phyloP scores from a whole-genome alignment of 495 filamentous ascomycete species.

The Penicillium arizonense region DNA sequence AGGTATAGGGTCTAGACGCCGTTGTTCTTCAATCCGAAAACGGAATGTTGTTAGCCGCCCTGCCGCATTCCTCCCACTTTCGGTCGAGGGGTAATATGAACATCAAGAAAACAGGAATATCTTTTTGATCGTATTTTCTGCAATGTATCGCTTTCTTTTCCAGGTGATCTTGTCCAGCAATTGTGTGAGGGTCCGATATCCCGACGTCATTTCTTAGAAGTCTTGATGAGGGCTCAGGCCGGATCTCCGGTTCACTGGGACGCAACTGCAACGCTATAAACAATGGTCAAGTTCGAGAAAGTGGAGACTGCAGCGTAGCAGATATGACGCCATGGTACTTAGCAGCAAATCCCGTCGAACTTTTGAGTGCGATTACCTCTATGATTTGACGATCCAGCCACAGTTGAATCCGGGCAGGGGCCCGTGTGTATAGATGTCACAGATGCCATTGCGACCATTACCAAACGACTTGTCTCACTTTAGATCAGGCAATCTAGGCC shows the following conservation, averaged over 20 bases:
- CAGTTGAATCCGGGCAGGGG: not conserved
- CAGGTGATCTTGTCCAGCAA: not conserved
- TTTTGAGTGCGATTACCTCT: not conserved
- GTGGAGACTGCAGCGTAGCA: conserved; percentile 21
- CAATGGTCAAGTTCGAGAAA: conserved; percentile 19
- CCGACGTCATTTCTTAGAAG: conserved; percentile 5
- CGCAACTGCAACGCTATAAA: conserved; percentile 31
- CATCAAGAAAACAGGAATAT: not conserved
- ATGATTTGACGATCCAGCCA: not conserved
- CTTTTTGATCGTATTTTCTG: not conserved
- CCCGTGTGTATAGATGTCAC: not conserved
- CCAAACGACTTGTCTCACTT: not conserved
- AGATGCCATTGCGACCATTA: not conserved
- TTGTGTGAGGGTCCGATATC: not conserved
- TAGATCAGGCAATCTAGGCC: not conserved
- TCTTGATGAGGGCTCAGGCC: not conserved
- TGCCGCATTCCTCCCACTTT: not conserved
- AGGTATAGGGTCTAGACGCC: conserved; percentile 9
- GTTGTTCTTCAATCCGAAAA: conserved; percentile 19
- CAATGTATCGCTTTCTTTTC: not conserved
- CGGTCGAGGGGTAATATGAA: not conserved
- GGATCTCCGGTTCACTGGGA: conserved; percentile 4
- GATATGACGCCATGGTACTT: conserved; percentile 14
- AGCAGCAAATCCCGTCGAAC: not conserved
- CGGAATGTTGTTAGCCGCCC: conserved; percentile 14